These are phyloP conservation scores for Domatiomyces globalis DNA, from an alignment of 2,329 filamentous ascomycete species.

Conservation along the genomic window DNA sequence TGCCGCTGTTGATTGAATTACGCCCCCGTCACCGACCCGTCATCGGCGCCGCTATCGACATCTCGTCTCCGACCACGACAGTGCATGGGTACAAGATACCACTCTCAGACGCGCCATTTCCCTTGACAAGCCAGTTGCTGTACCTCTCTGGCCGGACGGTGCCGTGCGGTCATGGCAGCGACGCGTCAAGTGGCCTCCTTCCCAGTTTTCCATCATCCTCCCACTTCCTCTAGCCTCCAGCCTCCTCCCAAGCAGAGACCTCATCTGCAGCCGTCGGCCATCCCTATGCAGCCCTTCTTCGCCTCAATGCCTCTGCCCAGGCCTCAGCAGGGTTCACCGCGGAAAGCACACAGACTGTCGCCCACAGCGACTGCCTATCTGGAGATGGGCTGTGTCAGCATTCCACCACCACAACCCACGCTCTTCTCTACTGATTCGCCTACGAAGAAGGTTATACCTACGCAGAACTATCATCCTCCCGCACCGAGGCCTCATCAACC, in stretches of 20 bases:
- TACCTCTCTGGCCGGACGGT: background rate
- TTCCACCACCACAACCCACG: slow-evolving; percentile 31
- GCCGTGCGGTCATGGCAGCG: slow-evolving; percentile 15
- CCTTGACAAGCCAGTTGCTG: background rate
- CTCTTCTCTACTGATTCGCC: slow-evolving; percentile 36
- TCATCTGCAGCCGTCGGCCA: slow-evolving; percentile 39
- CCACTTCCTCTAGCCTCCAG: slow-evolving; percentile 25
- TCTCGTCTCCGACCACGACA: background rate
- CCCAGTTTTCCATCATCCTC: slow-evolving; percentile 46
- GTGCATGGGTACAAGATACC: background rate
- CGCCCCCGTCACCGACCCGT: background rate
- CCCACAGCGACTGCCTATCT: slow-evolving; percentile 42
- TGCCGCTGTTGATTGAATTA: background rate
- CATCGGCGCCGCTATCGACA: background rate
- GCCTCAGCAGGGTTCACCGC: slow-evolving; percentile 30
- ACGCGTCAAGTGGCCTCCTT: slow-evolving; percentile 32
- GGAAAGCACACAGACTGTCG: slow-evolving; percentile 57
- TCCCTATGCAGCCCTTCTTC: slow-evolving; percentile 29
- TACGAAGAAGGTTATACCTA: slow-evolving; percentile 28
- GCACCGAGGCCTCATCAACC: slow-evolving; percentile 27
- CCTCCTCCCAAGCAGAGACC: slow-evolving; percentile 24
- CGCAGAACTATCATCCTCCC: slow-evolving; percentile 23
- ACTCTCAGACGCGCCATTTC: background rate
- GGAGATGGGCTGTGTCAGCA: slow-evolving; percentile 50
- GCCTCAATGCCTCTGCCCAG: slow-evolving; percentile 36